Evolutionary conservation across 108 stramenopile species (phyloP).

Genomic region (Seminavis robusta): DNA sequence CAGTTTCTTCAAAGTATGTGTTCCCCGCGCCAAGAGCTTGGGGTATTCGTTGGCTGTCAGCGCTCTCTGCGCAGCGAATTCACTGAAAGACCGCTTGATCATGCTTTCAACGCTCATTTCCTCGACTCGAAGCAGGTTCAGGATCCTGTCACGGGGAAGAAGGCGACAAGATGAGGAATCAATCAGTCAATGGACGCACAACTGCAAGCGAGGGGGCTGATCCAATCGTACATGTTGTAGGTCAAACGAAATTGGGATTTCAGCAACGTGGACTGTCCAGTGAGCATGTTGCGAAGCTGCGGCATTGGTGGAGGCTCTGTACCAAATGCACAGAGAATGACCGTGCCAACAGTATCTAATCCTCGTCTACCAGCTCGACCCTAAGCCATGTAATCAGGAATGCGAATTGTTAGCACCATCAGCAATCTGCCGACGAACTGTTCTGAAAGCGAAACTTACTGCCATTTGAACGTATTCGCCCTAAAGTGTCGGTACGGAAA

Average conservation of each 20-base stretch:
- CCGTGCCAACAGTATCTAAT: constrained; percentile 90
- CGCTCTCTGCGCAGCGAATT: constrained; percentile 93
- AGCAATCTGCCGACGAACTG: not conserved
- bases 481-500: not conserved
- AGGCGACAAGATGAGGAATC: too few species aligned
- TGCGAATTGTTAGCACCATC: not conserved
- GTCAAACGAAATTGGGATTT: constrained; percentile 92
- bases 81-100: constrained; percentile 89
- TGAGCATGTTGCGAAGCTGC: constrained; percentile 83
- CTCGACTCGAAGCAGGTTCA: constrained; percentile 92
- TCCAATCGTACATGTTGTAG: constrained; percentile 97
- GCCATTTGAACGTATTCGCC: constrained; percentile 99
- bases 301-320: constrained; percentile 66
- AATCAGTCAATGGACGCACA: too few species aligned
- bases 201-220: too few species aligned
- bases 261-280: constrained; percentile 85
- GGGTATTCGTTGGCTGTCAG: constrained; percentile 90
- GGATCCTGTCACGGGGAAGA: too few species aligned
- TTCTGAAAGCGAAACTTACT: not conserved
- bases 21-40: constrained; percentile 70
- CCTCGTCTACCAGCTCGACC: constrained; percentile 97
- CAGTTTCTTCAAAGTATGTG: constrained; percentile 66
- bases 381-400: too few species aligned
- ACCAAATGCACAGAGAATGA: constrained; percentile 71
- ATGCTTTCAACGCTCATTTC: constrained; percentile 95